Evolutionary conservation across 202 grass and related monocot species (phyloP), one percentile per base, ranked within the genome.

Genomic region (Panicum virgatum): DNA sequence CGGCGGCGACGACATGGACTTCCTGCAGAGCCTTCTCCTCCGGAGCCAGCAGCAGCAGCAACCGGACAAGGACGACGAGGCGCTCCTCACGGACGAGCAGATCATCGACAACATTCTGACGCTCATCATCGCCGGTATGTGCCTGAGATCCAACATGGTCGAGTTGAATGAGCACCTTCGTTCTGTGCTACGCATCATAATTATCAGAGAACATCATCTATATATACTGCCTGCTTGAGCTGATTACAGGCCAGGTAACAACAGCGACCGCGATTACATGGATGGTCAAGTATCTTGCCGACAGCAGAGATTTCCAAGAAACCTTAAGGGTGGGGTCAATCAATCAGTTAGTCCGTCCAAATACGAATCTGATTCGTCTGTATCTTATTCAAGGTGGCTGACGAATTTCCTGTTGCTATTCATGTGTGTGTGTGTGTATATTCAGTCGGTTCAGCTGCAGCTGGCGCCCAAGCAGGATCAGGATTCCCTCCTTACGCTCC

Each of bases 61-160:
- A n/a, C 13, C 56, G 11, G 56, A 6, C 4, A 23, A 11, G 5
- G 10, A 43, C 64, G 37, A 43, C 13, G 84, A 91, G 73, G 18
- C 75, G 29, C 43, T 82, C 19, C 61, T 88, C 37, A 87, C 79
- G 5, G 95, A 94, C 34, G 79, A 92, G 46, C 95, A 94, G 73
- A 94, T 98, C 63, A 14, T 82, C 13, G 95, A 98, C 7, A 98
- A 98, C 83, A 94, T 98, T 42, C 78, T 98, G 61, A 94, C 95
- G 60, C 90, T 98, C 50, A 91, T 98, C 71, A 98, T 98, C 71
- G 92, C 95, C 10, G 92, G 94, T 97, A 73, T 13, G 25, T 57
- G 23, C 9, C 3, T 25, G n/a, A 26, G 54, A 26, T 58, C 9
- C 11, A 3, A 25, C 22, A 58, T 26, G 22, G n/a, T 2, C 20